These are phyloP conservation scores for Primulina tabacum DNA, from an alignment of 257 asterid species.

Conservation along the genomic window DNA sequence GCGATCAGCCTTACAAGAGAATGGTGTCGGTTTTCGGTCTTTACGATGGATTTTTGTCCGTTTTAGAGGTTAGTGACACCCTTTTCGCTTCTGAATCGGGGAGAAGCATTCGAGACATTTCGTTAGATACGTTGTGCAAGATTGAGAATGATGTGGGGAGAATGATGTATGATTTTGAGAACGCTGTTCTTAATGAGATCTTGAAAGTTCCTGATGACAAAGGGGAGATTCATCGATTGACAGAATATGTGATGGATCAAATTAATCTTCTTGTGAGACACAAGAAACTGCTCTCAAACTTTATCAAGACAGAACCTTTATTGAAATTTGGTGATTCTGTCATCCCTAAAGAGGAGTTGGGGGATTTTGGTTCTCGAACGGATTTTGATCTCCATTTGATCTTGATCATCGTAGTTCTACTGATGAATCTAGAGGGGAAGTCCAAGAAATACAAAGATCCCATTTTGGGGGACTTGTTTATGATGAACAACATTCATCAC, in stretches of 20 bases:
- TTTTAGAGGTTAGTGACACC: conserved; percentile 20
- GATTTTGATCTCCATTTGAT: conserved; percentile 36
- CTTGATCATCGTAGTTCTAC: conserved; percentile 33
- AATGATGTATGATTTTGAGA: conserved; percentile 33
- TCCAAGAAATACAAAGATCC: conserved; percentile 17
- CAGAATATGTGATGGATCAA: conserved; percentile 27
- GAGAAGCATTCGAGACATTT: conserved; percentile 13
- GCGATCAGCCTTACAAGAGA: conserved; percentile 24
- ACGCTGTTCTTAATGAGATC: conserved; percentile 22
- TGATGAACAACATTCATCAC: conserved; percentile 39
- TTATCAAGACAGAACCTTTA: conserved; percentile 34
- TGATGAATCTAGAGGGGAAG: conserved; percentile 27
- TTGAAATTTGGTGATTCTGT: conserved; percentile 16
- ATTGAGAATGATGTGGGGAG: conserved; percentile 31
- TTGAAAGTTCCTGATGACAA: conserved; percentile 6
- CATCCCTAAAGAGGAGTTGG: conserved; percentile 22
- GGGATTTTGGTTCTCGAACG: background rate
- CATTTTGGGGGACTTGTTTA: conserved; percentile 29
- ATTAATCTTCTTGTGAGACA: conserved; percentile 24
- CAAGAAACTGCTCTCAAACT: conserved; percentile 20
- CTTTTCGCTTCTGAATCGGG: conserved; percentile 31
- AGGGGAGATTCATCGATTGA: conserved; percentile 31
- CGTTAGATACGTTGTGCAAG: background rate
- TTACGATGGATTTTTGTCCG: conserved; percentile 26
- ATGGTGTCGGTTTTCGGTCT: conserved; percentile 34